A percentile compares a stretch with the other conserved stretches of the same genome.
These are phyloP conservation scores for Helicostylum pulchrum DNA, from an alignment of 192 early-diverging fungal species.

Conservation along the genomic window DNA sequence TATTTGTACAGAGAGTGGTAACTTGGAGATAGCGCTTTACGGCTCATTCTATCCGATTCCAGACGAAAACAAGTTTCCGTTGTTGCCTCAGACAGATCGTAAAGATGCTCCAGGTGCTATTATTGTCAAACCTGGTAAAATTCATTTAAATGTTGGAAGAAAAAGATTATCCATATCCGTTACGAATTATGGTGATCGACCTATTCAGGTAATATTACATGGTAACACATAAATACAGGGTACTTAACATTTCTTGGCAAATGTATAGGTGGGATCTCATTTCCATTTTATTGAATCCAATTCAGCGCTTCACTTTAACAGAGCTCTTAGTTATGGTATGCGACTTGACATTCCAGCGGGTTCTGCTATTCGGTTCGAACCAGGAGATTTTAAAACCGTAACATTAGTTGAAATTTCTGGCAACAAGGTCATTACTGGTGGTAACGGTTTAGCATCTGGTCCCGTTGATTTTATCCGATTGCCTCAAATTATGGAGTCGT, in stretches of 20 bases:
- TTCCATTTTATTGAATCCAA: slow-evolving; percentile 97
- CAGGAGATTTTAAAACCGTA: slow-evolving; percentile 86
- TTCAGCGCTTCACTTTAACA: slow-evolving; percentile 76
- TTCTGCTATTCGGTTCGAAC: slow-evolving; percentile 94
- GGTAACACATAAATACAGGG: neutral
- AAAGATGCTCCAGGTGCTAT: slow-evolving; percentile 59
- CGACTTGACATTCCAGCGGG: slow-evolving; percentile 93
- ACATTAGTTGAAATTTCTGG: slow-evolving; percentile 84
- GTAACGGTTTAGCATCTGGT: slow-evolving; percentile 81
- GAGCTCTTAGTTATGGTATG: slow-evolving; percentile 76
- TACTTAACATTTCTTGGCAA: neutral
- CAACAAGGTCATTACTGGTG: slow-evolving; percentile 73
- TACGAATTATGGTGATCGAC: slow-evolving; percentile 91
- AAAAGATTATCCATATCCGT: slow-evolving; percentile 66
- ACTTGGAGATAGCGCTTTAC: slow-evolving; percentile 81
- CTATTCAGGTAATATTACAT: slow-evolving; percentile 62
- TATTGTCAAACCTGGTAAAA: slow-evolving; percentile 58
- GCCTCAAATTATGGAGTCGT: slow-evolving; percentile 48
- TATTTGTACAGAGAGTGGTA: slow-evolving; percentile 77
- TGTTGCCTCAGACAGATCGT: slow-evolving; percentile 43
- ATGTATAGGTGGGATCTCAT: slow-evolving; percentile 68
- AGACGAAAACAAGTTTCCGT: slow-evolving; percentile 36
- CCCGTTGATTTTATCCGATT: slow-evolving; percentile 51
- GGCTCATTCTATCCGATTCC: slow-evolving; percentile 85
- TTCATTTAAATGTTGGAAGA: slow-evolving; percentile 79